Conservation (phyloP, 176 grass and related monocot species). For the Raddia guianensis region DNA sequence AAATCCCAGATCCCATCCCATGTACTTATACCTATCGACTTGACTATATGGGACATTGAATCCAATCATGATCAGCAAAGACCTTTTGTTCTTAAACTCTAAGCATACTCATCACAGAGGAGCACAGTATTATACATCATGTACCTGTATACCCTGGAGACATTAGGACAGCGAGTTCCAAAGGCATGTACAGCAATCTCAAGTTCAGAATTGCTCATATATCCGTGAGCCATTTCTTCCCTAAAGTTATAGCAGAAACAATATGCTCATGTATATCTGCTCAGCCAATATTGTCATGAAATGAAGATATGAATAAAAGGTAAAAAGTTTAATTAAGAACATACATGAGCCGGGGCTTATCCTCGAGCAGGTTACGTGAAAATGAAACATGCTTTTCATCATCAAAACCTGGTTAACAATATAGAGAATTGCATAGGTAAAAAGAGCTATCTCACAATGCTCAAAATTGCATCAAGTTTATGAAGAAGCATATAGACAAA, state of each 20-base stretch:
- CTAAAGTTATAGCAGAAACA: constrained; percentile 47
- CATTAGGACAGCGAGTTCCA: constrained; percentile 66
- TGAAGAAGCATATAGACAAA: not conserved
- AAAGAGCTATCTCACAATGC: not conserved
- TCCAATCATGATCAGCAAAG: not conserved
- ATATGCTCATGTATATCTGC: not conserved
- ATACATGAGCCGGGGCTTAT: constrained; percentile 62
- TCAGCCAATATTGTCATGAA: not conserved
- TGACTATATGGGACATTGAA: not conserved
- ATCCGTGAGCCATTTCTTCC: constrained; percentile 61
- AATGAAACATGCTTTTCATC: constrained; percentile 21
- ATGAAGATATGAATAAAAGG: not conserved
- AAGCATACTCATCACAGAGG: not conserved
- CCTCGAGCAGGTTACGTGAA: constrained; percentile 51
- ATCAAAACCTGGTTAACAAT: not conserved
- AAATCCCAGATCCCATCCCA: not conserved
- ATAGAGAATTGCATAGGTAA: not conserved
- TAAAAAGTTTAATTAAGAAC: constrained; percentile 27
- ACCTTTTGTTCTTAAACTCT: not conserved
- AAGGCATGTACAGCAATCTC: constrained; percentile 61
- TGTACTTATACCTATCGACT: constrained; percentile 14
- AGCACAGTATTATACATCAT: constrained; percentile 36
- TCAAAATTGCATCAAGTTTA: not conserved
- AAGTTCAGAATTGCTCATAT: constrained; percentile 80
- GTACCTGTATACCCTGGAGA: constrained; percentile 93